These are phyloP conservation scores for Dacryopinax spathularia DNA, from an alignment of 768 basidiomycete genomes.

Conservation along the genomic window DNA sequence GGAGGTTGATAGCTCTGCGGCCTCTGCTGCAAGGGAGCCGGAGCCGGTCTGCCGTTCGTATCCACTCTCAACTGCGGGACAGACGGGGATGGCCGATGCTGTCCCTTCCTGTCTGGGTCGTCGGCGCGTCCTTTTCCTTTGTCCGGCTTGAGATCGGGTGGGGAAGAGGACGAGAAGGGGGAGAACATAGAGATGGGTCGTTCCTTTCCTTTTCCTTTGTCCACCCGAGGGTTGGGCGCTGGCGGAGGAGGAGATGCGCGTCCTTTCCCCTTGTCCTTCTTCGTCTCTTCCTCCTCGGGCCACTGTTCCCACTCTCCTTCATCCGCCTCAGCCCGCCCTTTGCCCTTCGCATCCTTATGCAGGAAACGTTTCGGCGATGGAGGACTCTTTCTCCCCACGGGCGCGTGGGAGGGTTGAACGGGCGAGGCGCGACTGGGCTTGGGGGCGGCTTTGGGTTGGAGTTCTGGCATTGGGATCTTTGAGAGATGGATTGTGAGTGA, in stretches of 20 bases:
- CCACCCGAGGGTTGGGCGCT: too few species aligned
- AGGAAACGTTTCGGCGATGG: background rate
- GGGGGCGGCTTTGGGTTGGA: slow-evolving; percentile 33
- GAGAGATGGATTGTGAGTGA: slow-evolving; percentile 61
- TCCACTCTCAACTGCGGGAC: background rate
- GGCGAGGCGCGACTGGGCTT: background rate
- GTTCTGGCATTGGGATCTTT: slow-evolving; percentile 78
- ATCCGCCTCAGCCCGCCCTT: background rate
- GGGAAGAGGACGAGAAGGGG: background rate
- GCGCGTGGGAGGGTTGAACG: too few species aligned
- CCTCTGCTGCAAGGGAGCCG: background rate
- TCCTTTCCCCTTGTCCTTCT: background rate
- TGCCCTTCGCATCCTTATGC: background rate
- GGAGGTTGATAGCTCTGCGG: background rate
- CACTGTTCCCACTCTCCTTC: background rate
- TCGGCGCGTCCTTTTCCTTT: background rate
- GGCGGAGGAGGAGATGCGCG: too few species aligned
- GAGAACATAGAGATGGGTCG: background rate
- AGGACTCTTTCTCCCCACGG: too few species aligned
- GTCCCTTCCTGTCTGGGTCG: background rate
- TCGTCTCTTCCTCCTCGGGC: too few species aligned
- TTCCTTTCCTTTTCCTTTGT: too few species aligned
- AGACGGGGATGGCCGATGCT: background rate
- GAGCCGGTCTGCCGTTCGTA: background rate
- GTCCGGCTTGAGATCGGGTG: background rate